Base-by-base conservation (phyloP, 192 early-diverging fungal genomes). In the Coemansia sp. region DNA sequence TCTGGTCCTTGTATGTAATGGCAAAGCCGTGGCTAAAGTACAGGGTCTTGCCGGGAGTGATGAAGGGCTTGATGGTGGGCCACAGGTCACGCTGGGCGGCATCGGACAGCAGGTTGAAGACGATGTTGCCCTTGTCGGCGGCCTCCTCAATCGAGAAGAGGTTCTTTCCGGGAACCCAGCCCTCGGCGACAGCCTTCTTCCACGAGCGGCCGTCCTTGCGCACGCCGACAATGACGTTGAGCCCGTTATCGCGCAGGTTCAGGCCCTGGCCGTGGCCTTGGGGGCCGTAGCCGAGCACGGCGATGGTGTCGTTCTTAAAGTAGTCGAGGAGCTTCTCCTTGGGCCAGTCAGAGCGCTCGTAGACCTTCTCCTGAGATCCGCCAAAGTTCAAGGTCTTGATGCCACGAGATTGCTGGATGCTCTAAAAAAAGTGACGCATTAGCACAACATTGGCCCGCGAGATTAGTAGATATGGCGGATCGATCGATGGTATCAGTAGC, bases 1-100 rank as follows among this genome's bases (percentile, higher is more conserved):
- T 98, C 68, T 96, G 91, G 51, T 95, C 87, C 71, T 92, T 87
- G 87, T 92, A 98, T 66, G 97, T 90, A 65, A 98, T 90, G 67
- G 91, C 91, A 83, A 98, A 98, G 60, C 95, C 95, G 87, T 97
- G 95, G 61, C 94, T 95, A 74, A 98, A 98, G 87, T 96, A 98
- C 39, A 98, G 90, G 14, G 97, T 97, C 88, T 98, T 98, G 80
- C 97, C 97, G 60, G 92, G 91, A 64, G 94, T 96, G 64, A 98
- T 73, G 77, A 88, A 90, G 22, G 92, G 92, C 85, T 90, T 89
- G 80, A 98, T 87, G 54, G 89, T 70, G 73, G 85, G 79, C 95
- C 97, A 98, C 70, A 90, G 86, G 64, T 92, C 92, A 85, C 88
- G 94, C 86, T 98, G 97, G 51, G 90, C 93, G 41, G 97, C 97